These are phyloP conservation scores for Mortierella sp. DNA, from an alignment of 371 early-diverging fungal species.

Conservation along the genomic window DNA sequence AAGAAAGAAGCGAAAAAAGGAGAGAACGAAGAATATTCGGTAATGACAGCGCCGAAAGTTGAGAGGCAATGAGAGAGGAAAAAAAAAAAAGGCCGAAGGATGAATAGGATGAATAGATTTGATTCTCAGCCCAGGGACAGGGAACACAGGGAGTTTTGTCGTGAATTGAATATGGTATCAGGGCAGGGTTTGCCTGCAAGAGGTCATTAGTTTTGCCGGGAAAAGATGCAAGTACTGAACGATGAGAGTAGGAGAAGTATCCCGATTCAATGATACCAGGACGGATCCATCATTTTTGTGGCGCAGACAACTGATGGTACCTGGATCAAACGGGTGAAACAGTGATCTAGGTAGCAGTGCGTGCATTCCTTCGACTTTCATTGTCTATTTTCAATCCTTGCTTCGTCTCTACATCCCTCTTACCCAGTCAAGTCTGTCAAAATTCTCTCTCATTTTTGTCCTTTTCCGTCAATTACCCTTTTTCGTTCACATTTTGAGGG, in stretches of 20 bases:
- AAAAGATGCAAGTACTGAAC: neutral
- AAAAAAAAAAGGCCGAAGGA: neutral
- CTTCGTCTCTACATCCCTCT: too few relatives aligned
- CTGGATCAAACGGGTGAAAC: too few relatives aligned
- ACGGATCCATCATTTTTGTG: too few relatives aligned
- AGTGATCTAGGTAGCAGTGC: too few relatives aligned
- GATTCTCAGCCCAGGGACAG: neutral
- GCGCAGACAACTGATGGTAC: too few relatives aligned
- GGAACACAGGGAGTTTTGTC: neutral
- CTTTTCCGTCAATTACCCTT: too few relatives aligned
- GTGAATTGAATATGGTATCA: neutral
- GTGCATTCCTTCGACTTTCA: too few relatives aligned
- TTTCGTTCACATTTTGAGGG: too few relatives aligned
- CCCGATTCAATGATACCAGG: too few relatives aligned
- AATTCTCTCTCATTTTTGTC: too few relatives aligned
- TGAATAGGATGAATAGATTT: neutral
- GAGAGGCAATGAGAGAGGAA: neutral
- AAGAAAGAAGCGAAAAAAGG: neutral
- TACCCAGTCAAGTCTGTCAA: too few relatives aligned
- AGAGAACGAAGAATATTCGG: neutral
- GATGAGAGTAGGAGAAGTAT: neutral
- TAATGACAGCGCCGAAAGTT: neutral
- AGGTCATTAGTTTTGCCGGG: constrained; percentile 4
- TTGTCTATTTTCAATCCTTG: too few relatives aligned
- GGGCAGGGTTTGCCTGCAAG: neutral